phyloP scores from a whole-genome alignment of 345 rosid genomes.

The Nasturtium officinale region DNA sequence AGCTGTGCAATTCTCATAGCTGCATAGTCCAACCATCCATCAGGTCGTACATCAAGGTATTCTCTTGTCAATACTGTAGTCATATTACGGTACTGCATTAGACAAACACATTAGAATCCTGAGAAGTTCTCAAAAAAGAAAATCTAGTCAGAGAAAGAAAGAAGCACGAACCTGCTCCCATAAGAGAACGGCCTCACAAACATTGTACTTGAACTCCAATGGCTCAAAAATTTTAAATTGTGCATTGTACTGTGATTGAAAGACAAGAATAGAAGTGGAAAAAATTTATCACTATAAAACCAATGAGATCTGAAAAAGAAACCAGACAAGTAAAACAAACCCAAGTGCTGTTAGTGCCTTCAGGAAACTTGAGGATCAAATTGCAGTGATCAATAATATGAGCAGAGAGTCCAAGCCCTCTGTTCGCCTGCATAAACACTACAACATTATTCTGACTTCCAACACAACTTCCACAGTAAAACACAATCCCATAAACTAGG shows the following conservation, averaged over 20 bases:
- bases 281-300: neutral
- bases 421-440: slow-evolving; percentile 57
- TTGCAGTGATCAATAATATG: slow-evolving; percentile 75
- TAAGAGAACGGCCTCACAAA: slow-evolving; percentile 81
- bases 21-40: slow-evolving; percentile 96
- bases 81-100: slow-evolving; percentile 91
- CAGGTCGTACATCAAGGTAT: slow-evolving; percentile 84
- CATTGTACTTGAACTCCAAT: slow-evolving; percentile 83
- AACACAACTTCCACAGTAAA: slow-evolving; percentile 17
- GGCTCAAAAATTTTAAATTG: slow-evolving; percentile 89
- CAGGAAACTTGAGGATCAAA: slow-evolving; percentile 80
- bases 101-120: slow-evolving; percentile 25
- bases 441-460: neutral
- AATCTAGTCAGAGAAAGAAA: neutral
- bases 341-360: slow-evolving; percentile 97
- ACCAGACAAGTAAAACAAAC: slow-evolving; percentile 45
- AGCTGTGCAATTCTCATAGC: slow-evolving; percentile 90
- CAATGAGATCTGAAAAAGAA: neutral
- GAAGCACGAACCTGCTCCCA: slow-evolving; percentile 90
- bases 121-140: slow-evolving; percentile 5
- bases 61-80: slow-evolving; percentile 95
- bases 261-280: neutral
- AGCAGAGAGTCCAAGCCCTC: slow-evolving; percentile 90
- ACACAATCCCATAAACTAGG: neutral
- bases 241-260: slow-evolving; percentile 68